phyloP scores from a whole-genome alignment of 2,329 filamentous ascomycete genomes.

The Hypoxylon sp. region DNA sequence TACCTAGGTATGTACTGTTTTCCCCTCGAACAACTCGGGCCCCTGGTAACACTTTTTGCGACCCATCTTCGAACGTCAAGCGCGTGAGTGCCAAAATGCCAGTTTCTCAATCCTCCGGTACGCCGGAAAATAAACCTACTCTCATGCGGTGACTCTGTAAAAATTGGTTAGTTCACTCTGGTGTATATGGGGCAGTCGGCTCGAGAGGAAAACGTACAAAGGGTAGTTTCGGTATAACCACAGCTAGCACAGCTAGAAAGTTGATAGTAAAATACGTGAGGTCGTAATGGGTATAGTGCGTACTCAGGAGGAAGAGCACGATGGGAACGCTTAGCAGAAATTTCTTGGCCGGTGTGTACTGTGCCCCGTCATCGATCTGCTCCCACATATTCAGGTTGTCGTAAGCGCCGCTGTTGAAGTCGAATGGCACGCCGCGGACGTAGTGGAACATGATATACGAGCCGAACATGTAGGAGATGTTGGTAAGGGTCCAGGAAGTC shows the following conservation, averaged over 20 bases:
- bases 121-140: constrained; percentile 78
- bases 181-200: constrained; percentile 1
- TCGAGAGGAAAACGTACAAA: constrained; percentile 73
- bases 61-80: constrained; percentile 36
- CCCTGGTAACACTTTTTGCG: constrained; percentile 23
- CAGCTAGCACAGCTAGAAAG: constrained; percentile 88
- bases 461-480: constrained; percentile 98
- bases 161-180: constrained; percentile 46
- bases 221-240: constrained; percentile 96
- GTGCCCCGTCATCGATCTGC: constrained; percentile 98
- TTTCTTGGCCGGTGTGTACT: constrained; percentile 99
- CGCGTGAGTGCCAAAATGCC: constrained; percentile 33
- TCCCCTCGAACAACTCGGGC: constrained; percentile 24
- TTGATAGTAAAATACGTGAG: constrained; percentile 97
- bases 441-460: constrained; percentile 99
- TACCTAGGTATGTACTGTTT: constrained; percentile 35
- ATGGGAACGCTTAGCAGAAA: constrained; percentile 96
- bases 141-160: constrained; percentile 80
- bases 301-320: constrained; percentile 93
- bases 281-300: constrained; percentile 99
- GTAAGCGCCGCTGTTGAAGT: constrained; percentile 98
- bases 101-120: constrained; percentile 67
- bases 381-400: constrained; percentile 99
- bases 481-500: constrained; percentile 98
- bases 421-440: constrained; percentile 96